These are phyloP conservation scores for Nectriaceae sp. DNA, from an alignment of 2,329 filamentous ascomycete genomes.

Conservation along the genomic window DNA sequence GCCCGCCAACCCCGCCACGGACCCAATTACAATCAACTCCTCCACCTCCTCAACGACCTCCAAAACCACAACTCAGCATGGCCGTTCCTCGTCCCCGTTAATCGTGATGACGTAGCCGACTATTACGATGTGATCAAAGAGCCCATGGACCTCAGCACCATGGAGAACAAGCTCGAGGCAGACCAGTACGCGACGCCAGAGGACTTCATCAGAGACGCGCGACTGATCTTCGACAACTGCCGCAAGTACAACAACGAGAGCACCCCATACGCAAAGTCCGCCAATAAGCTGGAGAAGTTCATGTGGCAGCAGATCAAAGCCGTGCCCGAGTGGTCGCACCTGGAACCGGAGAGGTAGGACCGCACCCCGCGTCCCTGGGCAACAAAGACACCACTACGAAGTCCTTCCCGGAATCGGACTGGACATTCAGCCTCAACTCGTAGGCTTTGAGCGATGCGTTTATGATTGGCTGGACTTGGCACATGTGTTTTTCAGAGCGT, in stretches of 20 bases:
- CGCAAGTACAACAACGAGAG: constrained; percentile 95
- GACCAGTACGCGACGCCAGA: constrained; percentile 90
- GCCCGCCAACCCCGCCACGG: constrained; percentile 93
- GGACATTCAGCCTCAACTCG: too few species aligned
- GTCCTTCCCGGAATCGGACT: too few species aligned
- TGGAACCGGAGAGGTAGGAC: constrained; percentile 50
- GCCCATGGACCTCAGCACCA: constrained; percentile 94
- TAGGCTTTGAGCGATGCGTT: too few species aligned
- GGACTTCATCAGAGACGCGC: constrained; percentile 87
- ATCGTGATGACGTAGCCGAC: constrained; percentile 94
- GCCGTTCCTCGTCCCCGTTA: constrained; percentile 94
- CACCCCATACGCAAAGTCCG: constrained; percentile 92
- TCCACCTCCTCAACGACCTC: constrained; percentile 90
- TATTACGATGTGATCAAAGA: constrained; percentile 99
- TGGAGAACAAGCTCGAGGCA: constrained; percentile 93
- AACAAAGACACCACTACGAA: too few species aligned
- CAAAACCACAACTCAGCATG: constrained; percentile 92
- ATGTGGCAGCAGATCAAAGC: constrained; percentile 94
- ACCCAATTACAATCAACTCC: constrained; percentile 91
- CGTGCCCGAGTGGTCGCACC: constrained; percentile 86
- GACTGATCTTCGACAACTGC: constrained; percentile 92
- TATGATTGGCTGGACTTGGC: too few species aligned
- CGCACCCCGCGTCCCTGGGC: too few species aligned
- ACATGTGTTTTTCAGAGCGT: too few species aligned
- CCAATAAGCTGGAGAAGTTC: constrained; percentile 88